Base-by-base conservation (phyloP, 2,329 filamentous ascomycete species). In the Diaporthe vaccinii region DNA sequence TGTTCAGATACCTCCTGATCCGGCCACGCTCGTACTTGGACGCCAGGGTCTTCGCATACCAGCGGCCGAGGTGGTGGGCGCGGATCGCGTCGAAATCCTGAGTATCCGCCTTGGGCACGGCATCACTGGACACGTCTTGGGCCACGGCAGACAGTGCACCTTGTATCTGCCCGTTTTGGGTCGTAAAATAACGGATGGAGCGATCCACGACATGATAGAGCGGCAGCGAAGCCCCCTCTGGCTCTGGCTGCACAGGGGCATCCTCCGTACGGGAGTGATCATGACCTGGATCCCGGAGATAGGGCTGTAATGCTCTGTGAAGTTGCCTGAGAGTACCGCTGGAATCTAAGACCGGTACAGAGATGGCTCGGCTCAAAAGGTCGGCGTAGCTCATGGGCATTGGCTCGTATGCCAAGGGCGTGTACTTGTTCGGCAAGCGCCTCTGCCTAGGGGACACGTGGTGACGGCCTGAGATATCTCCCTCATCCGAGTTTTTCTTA, bases 301-400 rank as follows among this genome's bases (percentile, higher is more conserved):
- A 3, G 10, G 55, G 5, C 20, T 25, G n/a, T 41, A 36, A 15
- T 6, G 7, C 6, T 9, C 8, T 22, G 4, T 3, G 3, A 17
- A n/a, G 0, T 6, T 2, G 12, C 1, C 0, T 9, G 44, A 36
- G 17, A n/a, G 4, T 2, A 28, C 2, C 2, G 3, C 22, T 3
- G 22, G 4, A 1, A 3, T 4, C 0, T 22, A 2, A 2, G 12
- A 17, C 0, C 10, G 20, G 14, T 2, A 7, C 3, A 7, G 12
- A n/a, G 28, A 44, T 22, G 17, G 12, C 20, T 22, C 28, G 20
- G 14, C 3, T 1, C 28, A 67, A 7, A n/a, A 67, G 15, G 31
- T 10, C 62, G 44, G 20, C 25, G 12, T 67, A 67, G 62, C 28
- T 67, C 31, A 51, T 6, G 36, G 20, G 20, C 28, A 20, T 3